phyloP scores from a whole-genome alignment of 2,329 filamentous ascomycete genomes.

The Aspergillus sp. region DNA sequence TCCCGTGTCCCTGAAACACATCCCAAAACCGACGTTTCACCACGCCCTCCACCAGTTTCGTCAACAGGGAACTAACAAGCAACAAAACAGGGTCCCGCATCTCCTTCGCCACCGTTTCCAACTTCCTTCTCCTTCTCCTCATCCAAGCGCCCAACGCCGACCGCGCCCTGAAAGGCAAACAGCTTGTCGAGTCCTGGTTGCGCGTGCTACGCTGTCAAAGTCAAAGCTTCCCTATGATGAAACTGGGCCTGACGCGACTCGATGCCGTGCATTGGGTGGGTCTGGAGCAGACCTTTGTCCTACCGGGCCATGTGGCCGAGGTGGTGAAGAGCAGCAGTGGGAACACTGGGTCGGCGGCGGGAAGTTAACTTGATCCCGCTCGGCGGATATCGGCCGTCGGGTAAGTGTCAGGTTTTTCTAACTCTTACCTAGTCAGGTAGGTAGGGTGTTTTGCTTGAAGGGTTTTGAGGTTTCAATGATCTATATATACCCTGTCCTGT shows the following conservation, averaged over 20 bases:
- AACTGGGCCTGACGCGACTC: constrained; percentile 30
- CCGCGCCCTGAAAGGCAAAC: constrained; percentile 26
- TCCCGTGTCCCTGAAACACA: background rate
- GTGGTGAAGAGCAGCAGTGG: constrained; percentile 1
- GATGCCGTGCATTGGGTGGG: constrained; percentile 32
- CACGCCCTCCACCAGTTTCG: background rate
- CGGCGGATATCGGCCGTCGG: background rate
- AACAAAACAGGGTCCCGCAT: constrained; percentile 30
- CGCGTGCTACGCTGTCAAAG: constrained; percentile 30
- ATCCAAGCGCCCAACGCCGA: constrained; percentile 9
- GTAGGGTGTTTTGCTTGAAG: too few species aligned
- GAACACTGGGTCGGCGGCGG: background rate
- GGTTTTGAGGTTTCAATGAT: background rate
- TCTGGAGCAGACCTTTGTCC: constrained; percentile 23
- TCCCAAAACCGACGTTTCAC: background rate
- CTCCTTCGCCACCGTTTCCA: constrained; percentile 35
- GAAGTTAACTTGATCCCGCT: background rate
- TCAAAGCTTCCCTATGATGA: constrained; percentile 29
- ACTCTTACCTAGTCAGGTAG: background rate
- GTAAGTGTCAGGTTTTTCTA: background rate
- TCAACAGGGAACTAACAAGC: background rate
- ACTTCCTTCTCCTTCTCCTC: constrained; percentile 32
- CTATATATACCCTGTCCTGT: background rate
- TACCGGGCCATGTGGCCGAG: constrained; percentile 27
- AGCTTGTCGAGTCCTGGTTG: constrained; percentile 30